Percentiles rank a stretch among this genome's conserved stretches.
phyloP scores from a whole-genome alignment of 495 filamentous ascomycete genomes.

The Penicillium verhagenii region DNA sequence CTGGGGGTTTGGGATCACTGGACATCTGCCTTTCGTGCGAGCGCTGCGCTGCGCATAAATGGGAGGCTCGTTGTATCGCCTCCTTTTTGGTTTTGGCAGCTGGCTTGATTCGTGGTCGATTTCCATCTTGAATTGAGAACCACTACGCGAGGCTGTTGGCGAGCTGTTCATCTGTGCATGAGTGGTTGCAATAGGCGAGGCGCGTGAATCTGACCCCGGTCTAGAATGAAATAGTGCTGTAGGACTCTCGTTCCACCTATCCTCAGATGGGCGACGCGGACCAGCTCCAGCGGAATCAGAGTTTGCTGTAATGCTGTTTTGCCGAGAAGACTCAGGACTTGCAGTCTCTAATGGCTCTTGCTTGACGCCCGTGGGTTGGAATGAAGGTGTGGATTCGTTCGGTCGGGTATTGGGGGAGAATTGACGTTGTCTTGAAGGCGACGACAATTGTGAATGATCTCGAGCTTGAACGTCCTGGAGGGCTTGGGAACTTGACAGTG shows the following conservation, averaged over 20 bases:
- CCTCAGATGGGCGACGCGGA: slow-evolving; percentile 23
- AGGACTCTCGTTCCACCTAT: slow-evolving; percentile 28
- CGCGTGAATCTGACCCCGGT: slow-evolving; percentile 14
- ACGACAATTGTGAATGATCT: slow-evolving; percentile 24
- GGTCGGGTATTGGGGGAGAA: slow-evolving; percentile 30
- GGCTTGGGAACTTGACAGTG: slow-evolving; percentile 37
- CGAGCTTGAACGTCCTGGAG: slow-evolving; percentile 28
- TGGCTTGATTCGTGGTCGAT: slow-evolving; percentile 26
- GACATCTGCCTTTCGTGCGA: slow-evolving; percentile 37
- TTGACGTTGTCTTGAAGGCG: slow-evolving; percentile 29
- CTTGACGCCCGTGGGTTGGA: slow-evolving; percentile 27
- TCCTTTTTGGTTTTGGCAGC: slow-evolving; percentile 36
- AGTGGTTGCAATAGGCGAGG: slow-evolving; percentile 17
- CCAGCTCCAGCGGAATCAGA: slow-evolving; percentile 13
- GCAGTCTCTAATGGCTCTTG: slow-evolving; percentile 42
- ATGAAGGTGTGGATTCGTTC: slow-evolving; percentile 28
- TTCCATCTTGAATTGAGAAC: slow-evolving; percentile 26
- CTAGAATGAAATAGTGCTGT: slow-evolving; percentile 12
- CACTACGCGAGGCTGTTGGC: slow-evolving; percentile 18
- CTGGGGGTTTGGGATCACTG: slow-evolving; percentile 36
- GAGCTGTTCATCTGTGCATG: slow-evolving; percentile 34
- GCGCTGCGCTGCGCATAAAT: slow-evolving; percentile 45
- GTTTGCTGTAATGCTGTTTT: slow-evolving; percentile 23
- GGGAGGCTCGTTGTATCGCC: slow-evolving; percentile 46
- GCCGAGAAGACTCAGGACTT: slow-evolving; percentile 45